Conservation (phyloP, 495 filamentous ascomycete species). For the Lepraria neglecta region DNA sequence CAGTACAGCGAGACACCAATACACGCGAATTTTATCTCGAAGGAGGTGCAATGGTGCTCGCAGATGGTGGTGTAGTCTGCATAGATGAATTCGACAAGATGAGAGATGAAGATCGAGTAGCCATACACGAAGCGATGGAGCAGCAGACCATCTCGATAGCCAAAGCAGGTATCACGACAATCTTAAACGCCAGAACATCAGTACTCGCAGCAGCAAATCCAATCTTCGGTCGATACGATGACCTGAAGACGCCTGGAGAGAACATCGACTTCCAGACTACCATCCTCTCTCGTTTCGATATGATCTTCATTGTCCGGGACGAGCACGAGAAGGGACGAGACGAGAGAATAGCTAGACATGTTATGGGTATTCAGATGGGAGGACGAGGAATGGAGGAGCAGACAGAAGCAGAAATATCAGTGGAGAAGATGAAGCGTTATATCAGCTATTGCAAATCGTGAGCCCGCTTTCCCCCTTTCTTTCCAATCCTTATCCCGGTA, state of each 20-base stretch:
- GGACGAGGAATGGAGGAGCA: slow-evolving; percentile 78
- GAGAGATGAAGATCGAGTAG: slow-evolving; percentile 96
- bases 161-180: slow-evolving; percentile 98
- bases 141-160: slow-evolving; percentile 99
- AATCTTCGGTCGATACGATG: slow-evolving; percentile 95
- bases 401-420: slow-evolving; percentile 74
- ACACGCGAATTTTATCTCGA: slow-evolving; percentile 98
- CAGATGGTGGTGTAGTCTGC: slow-evolving; percentile 95
- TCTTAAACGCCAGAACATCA: slow-evolving; percentile 90
- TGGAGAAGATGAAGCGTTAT: slow-evolving; percentile 97
- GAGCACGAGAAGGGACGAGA: slow-evolving; percentile 86
- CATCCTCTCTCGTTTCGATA: slow-evolving; percentile 96
- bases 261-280: slow-evolving; percentile 99
- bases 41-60: slow-evolving; percentile 97
- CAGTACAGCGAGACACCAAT: slow-evolving; percentile 84
- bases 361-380: slow-evolving; percentile 97
- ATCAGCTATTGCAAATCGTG: slow-evolving; percentile 96
- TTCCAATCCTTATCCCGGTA: not conserved
- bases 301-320: slow-evolving; percentile 99
- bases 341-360: slow-evolving; percentile 90
- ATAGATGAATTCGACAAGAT: slow-evolving; percentile 99
- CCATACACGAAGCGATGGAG: slow-evolving; percentile 99
- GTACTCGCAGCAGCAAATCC: slow-evolving; percentile 97
- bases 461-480: slow-evolving; percentile 34
- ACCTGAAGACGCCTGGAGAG: slow-evolving; percentile 93